Base-by-base conservation (phyloP, 805 yeast genomes). In the Pichia deserticola region DNA sequence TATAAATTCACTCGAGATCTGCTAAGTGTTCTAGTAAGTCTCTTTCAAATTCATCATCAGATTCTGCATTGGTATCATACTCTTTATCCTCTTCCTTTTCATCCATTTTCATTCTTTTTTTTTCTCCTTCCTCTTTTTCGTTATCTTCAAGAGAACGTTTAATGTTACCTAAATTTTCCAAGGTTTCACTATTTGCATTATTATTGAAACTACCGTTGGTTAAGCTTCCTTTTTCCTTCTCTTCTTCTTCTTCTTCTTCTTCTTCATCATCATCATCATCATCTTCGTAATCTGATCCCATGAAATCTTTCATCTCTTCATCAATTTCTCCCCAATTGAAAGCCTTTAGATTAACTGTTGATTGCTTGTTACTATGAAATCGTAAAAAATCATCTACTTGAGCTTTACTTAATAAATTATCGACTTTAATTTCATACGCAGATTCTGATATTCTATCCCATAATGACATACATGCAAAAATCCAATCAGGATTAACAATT, bases 401-500 rank as follows among this genome's bases (percentile, higher is more conserved):
- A 3, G 71, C 70, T 20, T 75, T 63, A 36, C 74, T 70, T 13
- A 74, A 61, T 61, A 76, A 63, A 25, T 74, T 73, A 5, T 72
- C 73, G n/a, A 78, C 76, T 6, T 74, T 67, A 20, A 89, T 70
- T 39, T 72, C 63, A 60, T 73, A 90, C 4, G 76, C 79, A 3
- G 63, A 70, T 54, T 84, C 93, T 15, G 82, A 80, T 0, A 82
- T 82, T 42, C 75, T 76, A 49, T 72, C 71, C 98, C 98, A 92
- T 29, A 75, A 68, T 7, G 89, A 81, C 56, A 92, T 72, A 64
- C 97, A 86, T 36, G 84, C 82, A 68, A 90, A 90, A 3, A 92
- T 67, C 99, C 99, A 92, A 59, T 87, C 93, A 3, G 95, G 90
- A 59, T 82, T 84, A 20, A 92, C 96, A n/a, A 92, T 76, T 57